phyloP scores from a whole-genome alignment of 1,284 basidiomycete genomes.

The Rhodotorula mucilaginosa region DNA sequence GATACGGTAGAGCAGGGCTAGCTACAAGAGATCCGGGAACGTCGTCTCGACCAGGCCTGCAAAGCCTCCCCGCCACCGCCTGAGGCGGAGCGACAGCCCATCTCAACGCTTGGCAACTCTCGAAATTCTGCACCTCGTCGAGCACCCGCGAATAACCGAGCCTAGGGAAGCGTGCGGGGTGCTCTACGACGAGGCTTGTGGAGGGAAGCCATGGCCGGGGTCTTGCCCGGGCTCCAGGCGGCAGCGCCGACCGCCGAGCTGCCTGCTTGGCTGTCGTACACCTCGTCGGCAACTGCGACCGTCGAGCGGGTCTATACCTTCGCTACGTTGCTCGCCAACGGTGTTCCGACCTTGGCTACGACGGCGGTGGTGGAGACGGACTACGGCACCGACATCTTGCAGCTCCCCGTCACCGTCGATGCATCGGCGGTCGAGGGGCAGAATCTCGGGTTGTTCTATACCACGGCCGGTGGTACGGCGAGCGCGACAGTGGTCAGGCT shows the following conservation, averaged over 20 bases:
- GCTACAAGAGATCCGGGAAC: no score
- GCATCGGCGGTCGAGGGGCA: slow-evolving; percentile 7
- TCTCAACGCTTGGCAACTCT: no score
- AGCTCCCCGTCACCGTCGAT: slow-evolving; percentile 32
- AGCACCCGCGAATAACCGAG: no score
- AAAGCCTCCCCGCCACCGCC: no score
- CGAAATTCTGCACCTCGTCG: no score
- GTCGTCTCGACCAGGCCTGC: no score
- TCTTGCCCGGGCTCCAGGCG: slow-evolving; percentile 7
- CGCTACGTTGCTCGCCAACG: slow-evolving; percentile 20
- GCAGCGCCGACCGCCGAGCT: slow-evolving; percentile 9
- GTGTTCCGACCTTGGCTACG: slow-evolving; percentile 10
- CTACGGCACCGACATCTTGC: slow-evolving; percentile 27
- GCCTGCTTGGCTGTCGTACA: slow-evolving; percentile 30
- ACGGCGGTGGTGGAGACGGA: slow-evolving; percentile 12
- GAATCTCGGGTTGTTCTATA: slow-evolving; percentile 23
- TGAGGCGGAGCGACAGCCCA: no score
- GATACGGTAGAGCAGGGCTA: no score
- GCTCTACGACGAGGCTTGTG: no score
- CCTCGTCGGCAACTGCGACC: slow-evolving; percentile 20
- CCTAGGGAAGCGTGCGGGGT: no score
- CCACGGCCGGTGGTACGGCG: slow-evolving; percentile 23
- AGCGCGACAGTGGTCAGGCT: slow-evolving; percentile 12
- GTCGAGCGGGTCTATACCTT: slow-evolving; percentile 17
- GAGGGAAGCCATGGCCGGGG: background rate